These are phyloP conservation scores for Peronospora belbahrii DNA, from an alignment of 352 stramenopile species.

Conservation along the genomic window DNA sequence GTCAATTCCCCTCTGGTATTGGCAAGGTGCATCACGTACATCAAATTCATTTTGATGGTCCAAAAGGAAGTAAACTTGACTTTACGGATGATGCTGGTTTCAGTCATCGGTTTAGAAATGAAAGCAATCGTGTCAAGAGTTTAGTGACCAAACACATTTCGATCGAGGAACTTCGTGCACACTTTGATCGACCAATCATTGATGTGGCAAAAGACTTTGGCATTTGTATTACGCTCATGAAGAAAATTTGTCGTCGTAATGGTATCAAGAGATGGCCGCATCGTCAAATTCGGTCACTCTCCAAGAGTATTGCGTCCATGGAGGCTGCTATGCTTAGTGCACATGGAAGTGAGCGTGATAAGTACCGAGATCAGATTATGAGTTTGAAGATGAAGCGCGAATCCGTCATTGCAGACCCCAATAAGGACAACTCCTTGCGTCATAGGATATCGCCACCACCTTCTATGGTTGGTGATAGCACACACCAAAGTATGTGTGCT, in stretches of 20 bases:
- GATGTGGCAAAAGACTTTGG: constrained; percentile 87
- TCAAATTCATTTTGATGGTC: constrained; percentile 69
- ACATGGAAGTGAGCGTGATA: constrained; percentile 67
- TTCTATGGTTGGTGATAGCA: constrained; percentile 11
- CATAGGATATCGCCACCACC: constrained; percentile 34
- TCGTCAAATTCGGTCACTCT: constrained; percentile 75
- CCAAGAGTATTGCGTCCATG: constrained; percentile 85
- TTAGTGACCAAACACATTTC: constrained; percentile 85
- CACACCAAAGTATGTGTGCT: constrained; percentile 3
- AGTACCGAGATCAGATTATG: constrained; percentile 80
- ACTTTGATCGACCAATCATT: constrained; percentile 84
- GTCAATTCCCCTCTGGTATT: constrained; percentile 6
- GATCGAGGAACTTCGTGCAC: constrained; percentile 73
- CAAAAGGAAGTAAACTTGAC: constrained; percentile 62
- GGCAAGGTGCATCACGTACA: constrained; percentile 47
- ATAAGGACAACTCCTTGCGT: constrained; percentile 65
- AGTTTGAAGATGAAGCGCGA: constrained; percentile 81
- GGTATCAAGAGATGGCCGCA: constrained; percentile 70
- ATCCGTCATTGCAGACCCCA: constrained; percentile 79
- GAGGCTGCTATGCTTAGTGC: constrained; percentile 83
- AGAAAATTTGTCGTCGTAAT: constrained; percentile 80
- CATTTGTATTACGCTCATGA: constrained; percentile 88
- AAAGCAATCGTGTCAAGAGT: constrained; percentile 85
- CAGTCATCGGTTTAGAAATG: constrained; percentile 67
- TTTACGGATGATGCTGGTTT: constrained; percentile 69